Evolutionary conservation across 1,284 basidiomycete species (phyloP).

Genomic region (Apiotrichum domesticum): DNA sequence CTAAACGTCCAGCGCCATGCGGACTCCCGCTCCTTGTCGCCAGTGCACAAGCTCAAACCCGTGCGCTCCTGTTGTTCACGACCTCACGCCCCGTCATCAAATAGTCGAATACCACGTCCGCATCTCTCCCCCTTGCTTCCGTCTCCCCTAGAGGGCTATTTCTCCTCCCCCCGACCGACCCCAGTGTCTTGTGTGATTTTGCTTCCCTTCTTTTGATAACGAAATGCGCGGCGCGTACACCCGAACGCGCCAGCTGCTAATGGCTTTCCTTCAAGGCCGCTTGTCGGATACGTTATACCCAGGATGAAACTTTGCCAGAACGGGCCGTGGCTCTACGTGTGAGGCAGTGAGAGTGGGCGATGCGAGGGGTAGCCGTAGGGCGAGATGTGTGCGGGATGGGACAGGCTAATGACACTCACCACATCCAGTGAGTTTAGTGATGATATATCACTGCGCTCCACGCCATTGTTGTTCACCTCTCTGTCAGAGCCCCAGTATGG

Average conservation of each 20-base stretch:
- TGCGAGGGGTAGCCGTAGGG: no score
- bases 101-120: background rate
- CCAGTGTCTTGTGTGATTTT: background rate
- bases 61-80: background rate
- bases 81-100: conserved; percentile 2
- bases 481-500: no score
- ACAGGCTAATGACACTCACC: no score
- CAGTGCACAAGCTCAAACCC: background rate
- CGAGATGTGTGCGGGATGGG: no score
- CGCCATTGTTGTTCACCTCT: no score
- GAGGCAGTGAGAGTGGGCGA: no score
- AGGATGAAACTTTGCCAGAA: conserved; percentile 2
- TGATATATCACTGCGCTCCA: no score
- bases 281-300: conserved; percentile 2
- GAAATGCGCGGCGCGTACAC: background rate
- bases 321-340: background rate
- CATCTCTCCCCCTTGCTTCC: background rate
- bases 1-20: conserved; percentile 18
- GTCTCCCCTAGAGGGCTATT: background rate
- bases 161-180: background rate
- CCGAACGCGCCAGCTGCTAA: background rate
- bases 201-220: background rate
- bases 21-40: background rate
- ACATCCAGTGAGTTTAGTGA: no score
- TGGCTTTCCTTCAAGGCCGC: background rate